A percentile compares a stretch with the other conserved stretches of the same genome.
Conservation (phyloP, 257 asterid genomes). For the Nicotiana obtusifolia region DNA sequence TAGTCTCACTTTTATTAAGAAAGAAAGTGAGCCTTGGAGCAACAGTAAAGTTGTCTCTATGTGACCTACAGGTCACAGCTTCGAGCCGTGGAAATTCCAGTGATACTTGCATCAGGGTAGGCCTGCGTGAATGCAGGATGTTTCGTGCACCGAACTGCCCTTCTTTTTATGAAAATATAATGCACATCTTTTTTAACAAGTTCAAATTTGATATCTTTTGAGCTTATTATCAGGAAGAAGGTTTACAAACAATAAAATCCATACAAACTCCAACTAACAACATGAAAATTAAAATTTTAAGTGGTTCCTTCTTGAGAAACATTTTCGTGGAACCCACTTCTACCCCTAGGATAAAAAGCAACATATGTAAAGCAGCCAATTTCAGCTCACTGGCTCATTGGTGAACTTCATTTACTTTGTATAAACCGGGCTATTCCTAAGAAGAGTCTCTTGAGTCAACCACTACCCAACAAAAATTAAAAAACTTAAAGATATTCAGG, state of each 20-base stretch:
- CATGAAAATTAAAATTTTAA: neutral
- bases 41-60: too few species aligned
- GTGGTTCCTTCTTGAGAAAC: neutral
- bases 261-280: neutral
- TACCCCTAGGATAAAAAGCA: neutral
- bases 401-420: neutral
- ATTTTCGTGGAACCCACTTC: neutral
- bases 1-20: neutral
- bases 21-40: too few species aligned
- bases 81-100: too few species aligned
- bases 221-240: neutral
- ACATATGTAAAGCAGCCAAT: neutral
- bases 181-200: neutral
- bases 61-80: too few species aligned
- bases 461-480: neutral
- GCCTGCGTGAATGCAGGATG: too few species aligned
- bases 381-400: neutral
- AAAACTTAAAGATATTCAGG: neutral
- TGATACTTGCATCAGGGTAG: too few species aligned
- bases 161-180: neutral
- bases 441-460: neutral
- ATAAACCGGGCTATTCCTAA: neutral
- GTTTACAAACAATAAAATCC: neutral
- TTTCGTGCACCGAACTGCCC: too few species aligned
- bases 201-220: neutral